Base-by-base conservation (phyloP, 2,329 filamentous ascomycete species). In the Nemania sp. region DNA sequence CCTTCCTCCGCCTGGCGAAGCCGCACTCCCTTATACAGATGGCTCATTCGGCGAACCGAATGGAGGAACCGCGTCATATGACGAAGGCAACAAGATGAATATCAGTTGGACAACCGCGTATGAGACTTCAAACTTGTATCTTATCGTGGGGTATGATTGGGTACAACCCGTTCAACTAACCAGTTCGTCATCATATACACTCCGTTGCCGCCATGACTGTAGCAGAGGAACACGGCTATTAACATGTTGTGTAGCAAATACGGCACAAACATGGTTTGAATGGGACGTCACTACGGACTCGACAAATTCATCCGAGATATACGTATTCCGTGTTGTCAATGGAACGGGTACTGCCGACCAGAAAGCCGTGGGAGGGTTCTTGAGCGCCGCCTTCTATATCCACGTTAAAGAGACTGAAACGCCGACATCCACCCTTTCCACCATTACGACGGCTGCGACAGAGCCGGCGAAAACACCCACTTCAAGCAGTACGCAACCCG, bases 281-380 rank as follows among this genome's bases (percentile, higher is more conserved):
- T 66, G 62, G 64, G 33, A 57, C 2, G 62, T 66, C 2, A 22
- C 49, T 3, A 61, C 64, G n/a, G 56, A 60, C 33, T 66, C 62
- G 14, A 64, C 49, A 1, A 65, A 66, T 33, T 53, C 53, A 9
- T 60, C 64, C 5, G 56, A 63, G 20, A 57, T 65, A 48, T 66
- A 66, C 52, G 48, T 54, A 7, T 66, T 66, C 28, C 61, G 61
- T 5, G 51, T 53, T 14, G 61, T 65, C 23, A 52, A 66, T 31
- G 60, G 61, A 14, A 43, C 31, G 12, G 64, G 60, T 2, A 59
- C 59, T 14, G 19, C 26, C 1, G 53, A 57, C 1, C 42, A 63
- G 11, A 51, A 63, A 24, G 22, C 41, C 26, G 31, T 34, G 1
- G 62, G 63, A 8, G 59, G 64, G 6, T 66, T 66, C 31, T 36